Base-by-base conservation (phyloP, 169 alveolate species). In the Babesia ovis region DNA sequence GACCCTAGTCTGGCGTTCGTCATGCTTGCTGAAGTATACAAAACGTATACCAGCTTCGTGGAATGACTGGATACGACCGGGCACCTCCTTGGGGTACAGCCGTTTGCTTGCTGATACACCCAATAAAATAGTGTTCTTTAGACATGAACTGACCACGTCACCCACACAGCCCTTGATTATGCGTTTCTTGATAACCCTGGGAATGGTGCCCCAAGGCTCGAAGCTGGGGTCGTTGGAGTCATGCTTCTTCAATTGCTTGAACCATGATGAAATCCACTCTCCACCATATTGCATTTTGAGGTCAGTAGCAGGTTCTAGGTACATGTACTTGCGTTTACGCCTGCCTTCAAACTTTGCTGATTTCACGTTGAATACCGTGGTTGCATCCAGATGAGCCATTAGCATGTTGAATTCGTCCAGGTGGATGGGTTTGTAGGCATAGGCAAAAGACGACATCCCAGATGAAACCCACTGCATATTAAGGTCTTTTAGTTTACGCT, bases 31-130 rank as follows among this genome's bases (percentile, higher is more conserved):
- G 84, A 89, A 91, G 84, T 83, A 70, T 12, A 85, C 91, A 70
- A 89, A 85, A 34, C 94, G 77, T 8, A 85, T 81, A 25, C 93
- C 94, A 8, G 95, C 90, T 42, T 80, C 84, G 45, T 80, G 88
- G 41, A 80, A 68, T n/a, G 68, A 66, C 61, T 72, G 75, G 37
- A 80, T 80, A 25, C 83, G 46, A 45, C 67, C 57, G 11, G 76
- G 80, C 32, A 80, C 76, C 62, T 80, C 88, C 58, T 80, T 80
- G 18, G 83, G 83, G 79, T 50, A 61, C 45, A 42, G 57, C 35
- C 71, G 57, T 27, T 72, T 80, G 48, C 43, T 50, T 14, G 83
- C 88, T 12, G 68, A 62, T 61, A 80, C 59, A 8, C 88, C 88
- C 3, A 80, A 72, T 23, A 80, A 58, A 0, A 68, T 41, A 3